These are phyloP conservation scores for Debaryomyces singareniensis DNA, from an alignment of 1,139 yeast species.

Conservation along the genomic window DNA sequence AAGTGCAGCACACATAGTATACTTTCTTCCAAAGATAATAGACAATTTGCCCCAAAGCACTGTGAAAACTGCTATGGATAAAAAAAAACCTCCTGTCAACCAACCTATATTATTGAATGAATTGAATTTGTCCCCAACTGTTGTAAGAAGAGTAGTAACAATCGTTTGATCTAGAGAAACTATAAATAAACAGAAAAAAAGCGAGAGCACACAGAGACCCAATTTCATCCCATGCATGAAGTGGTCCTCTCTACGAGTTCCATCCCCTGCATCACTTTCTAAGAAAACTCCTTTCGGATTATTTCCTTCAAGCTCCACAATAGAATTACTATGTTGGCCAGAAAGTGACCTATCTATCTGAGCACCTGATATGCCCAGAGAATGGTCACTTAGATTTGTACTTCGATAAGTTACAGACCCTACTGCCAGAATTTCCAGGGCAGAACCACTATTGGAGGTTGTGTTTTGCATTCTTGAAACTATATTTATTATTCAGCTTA, in stretches of 20 bases:
- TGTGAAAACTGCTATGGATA: slow-evolving; percentile 27
- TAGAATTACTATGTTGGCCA: too few species aligned
- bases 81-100: slow-evolving; percentile 22
- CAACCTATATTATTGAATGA: slow-evolving; percentile 21
- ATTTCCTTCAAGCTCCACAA: too few species aligned
- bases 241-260: slow-evolving; percentile 33
- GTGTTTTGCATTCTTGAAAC: too few species aligned
- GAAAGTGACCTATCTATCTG: too few species aligned
- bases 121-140: slow-evolving; percentile 31
- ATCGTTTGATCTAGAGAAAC: slow-evolving; percentile 39
- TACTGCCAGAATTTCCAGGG: too few species aligned
- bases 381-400: too few species aligned
- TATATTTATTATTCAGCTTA: too few species aligned
- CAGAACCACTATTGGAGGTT: too few species aligned
- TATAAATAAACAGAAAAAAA: slow-evolving; percentile 26
- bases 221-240: slow-evolving; percentile 26
- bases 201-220: slow-evolving; percentile 19
- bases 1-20: slow-evolving; percentile 29
- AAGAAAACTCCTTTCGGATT: slow-evolving; percentile 9
- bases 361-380: too few species aligned
- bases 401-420: too few species aligned
- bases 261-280: slow-evolving; percentile 40
- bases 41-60: slow-evolving; percentile 37
- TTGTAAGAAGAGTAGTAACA: slow-evolving; percentile 29
- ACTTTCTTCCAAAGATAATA: slow-evolving; percentile 42